A percentile compares a stretch with the other conserved stretches of the same genome.
Evolutionary conservation across 2,329 filamentous ascomycete species (phyloP).

Genomic region (Fusarium longipes): DNA sequence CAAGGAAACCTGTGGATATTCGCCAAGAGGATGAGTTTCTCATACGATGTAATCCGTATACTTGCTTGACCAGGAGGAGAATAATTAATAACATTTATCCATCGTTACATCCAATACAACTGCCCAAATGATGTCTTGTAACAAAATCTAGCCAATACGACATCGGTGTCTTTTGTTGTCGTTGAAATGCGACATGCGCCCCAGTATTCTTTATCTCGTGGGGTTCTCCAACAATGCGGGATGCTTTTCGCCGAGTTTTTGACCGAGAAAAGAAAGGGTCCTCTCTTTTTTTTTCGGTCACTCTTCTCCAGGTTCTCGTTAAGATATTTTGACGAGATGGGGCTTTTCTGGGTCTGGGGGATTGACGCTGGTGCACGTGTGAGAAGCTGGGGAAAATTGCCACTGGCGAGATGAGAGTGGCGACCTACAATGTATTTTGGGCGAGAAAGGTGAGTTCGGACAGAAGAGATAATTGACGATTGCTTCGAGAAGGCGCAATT

Average conservation of each 20-base stretch:
- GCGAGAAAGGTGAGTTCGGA: not conserved
- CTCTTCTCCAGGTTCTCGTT: conserved; percentile 7
- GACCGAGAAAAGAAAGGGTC: conserved; percentile 7
- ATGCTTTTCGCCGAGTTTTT: conserved; percentile 19
- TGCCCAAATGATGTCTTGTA: not conserved
- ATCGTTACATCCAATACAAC: not conserved
- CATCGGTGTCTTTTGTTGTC: not conserved
- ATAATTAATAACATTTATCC: not conserved
- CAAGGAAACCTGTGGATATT: not conserved
- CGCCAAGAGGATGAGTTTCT: conserved; percentile 5
- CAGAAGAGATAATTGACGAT: not conserved
- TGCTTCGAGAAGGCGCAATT: not conserved
- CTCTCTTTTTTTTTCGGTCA: not conserved
- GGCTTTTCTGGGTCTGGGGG: conserved; percentile 23
- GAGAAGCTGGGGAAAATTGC: conserved; percentile 22
- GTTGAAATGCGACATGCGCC: conserved; percentile 4
- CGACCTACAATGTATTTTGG: not conserved
- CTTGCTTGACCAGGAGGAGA: not conserved
- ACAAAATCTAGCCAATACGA: not conserved
- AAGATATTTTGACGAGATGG: conserved; percentile 13
- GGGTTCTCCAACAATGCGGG: conserved; percentile 7
- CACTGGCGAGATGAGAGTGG: not conserved
- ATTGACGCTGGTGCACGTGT: not conserved
- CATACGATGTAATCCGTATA: not conserved
- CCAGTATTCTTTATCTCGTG: conserved; percentile 9